A percentile compares a stretch with the other conserved stretches of the same genome.
Conservation (phyloP, 305 asterid species). For the Ajuga reptans region DNA sequence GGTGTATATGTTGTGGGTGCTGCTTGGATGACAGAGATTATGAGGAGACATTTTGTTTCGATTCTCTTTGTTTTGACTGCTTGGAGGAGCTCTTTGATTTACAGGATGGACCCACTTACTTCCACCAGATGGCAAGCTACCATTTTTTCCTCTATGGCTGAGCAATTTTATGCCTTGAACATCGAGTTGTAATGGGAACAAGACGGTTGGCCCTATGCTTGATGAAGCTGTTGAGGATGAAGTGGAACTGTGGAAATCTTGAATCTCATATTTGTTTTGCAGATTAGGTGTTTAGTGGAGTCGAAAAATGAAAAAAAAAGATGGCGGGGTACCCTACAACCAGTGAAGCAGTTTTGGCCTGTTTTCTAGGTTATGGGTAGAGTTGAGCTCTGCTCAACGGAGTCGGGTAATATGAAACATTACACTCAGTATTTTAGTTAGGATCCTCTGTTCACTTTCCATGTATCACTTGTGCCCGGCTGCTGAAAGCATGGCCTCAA, state of each 20-base stretch:
- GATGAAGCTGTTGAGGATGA: not conserved
- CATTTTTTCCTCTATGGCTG: constrained; percentile 36
- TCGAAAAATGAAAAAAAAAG: not conserved
- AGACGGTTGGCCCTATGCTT: not conserved
- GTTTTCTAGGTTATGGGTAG: not conserved
- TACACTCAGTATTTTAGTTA: not conserved
- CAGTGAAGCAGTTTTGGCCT: not conserved
- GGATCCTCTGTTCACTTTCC: too few species aligned
- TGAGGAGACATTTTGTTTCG: constrained; percentile 52
- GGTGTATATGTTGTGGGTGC: constrained; percentile 63
- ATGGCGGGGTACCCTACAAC: not conserved
- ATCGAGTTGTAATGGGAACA: not conserved
- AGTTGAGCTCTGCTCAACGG: not conserved
- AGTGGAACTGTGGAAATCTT: not conserved
- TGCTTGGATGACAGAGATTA: constrained; percentile 46
- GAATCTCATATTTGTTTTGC: not conserved
- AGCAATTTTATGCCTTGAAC: not conserved
- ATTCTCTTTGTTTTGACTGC: constrained; percentile 48
- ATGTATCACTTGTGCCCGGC: not conserved
- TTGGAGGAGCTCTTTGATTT: constrained; percentile 23
- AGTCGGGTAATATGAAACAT: not conserved
- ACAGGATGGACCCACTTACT: constrained; percentile 27
- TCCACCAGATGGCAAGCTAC: constrained; percentile 33
- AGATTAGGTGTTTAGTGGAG: not conserved
- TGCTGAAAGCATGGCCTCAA: not conserved